Conservation (phyloP, 73 alveolate genomes). For the Paramecium sonneborni region DNA sequence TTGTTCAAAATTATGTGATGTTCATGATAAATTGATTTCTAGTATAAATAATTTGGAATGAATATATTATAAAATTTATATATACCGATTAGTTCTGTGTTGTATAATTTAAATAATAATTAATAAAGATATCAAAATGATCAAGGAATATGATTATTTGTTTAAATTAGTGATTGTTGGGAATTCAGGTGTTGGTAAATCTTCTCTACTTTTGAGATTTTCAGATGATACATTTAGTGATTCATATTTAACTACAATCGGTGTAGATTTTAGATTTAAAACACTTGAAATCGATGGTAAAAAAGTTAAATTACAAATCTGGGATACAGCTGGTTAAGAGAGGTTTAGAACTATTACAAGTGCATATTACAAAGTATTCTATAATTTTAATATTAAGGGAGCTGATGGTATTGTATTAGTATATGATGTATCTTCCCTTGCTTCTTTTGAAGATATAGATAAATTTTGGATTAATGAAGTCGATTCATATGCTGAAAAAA, state of each 20-base stretch:
- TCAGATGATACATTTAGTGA: conserved; percentile 77
- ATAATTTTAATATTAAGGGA: conserved; percentile 45
- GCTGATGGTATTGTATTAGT: conserved; percentile 83
- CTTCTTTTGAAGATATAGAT: conserved; percentile 58
- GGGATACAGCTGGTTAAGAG: conserved; percentile 91
- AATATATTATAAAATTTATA: background rate
- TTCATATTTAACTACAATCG: conserved; percentile 77
- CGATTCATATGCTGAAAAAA: conserved; percentile 67
- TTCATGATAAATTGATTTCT: background rate
- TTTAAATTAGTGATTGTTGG: conserved; percentile 77
- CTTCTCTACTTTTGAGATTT: conserved; percentile 77
- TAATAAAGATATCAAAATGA: conserved; percentile 26
- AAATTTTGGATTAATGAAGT: conserved; percentile 68
- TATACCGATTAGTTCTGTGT: conserved; percentile 3
- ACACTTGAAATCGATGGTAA: conserved; percentile 75
- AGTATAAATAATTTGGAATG: background rate
- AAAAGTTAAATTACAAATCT: conserved; percentile 74
- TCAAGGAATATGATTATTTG: conserved; percentile 71
- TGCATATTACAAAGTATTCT: conserved; percentile 71
- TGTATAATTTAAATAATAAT: conserved; percentile 26
- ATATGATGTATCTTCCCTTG: conserved; percentile 62
- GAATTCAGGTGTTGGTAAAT: conserved; percentile 81
- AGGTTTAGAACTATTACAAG: conserved; percentile 76
- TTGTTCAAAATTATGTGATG: background rate
- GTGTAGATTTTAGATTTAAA: conserved; percentile 78